Percentiles rank a stretch among this genome's conserved stretches.
phyloP scores from a whole-genome alignment of 768 basidiomycete species.

The Epithele typhae region DNA sequence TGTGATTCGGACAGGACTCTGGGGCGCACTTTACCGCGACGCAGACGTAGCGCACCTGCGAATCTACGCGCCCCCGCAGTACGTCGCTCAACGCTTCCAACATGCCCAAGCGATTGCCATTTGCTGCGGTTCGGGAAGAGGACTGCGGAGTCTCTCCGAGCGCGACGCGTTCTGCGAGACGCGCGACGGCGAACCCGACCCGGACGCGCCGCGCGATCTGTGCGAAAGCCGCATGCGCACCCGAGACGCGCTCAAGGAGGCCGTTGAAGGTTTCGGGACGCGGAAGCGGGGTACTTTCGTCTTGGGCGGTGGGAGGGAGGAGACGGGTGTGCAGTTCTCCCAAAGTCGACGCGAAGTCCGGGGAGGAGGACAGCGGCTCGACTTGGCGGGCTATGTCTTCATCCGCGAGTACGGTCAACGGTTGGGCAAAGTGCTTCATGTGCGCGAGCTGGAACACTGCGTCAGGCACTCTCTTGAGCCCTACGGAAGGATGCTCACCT shows the following conservation, averaged over 20 bases:
- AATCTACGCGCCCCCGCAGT: constrained; percentile 40
- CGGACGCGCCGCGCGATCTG: constrained; percentile 32
- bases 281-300: constrained; percentile 4
- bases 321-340: constrained; percentile 35
- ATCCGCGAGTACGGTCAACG: constrained; percentile 42
- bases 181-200: constrained; percentile 45
- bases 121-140: constrained; percentile 24
- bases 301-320: neutral
- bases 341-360: constrained; percentile 30
- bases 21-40: constrained; percentile 43
- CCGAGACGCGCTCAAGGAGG: constrained; percentile 32
- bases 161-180: constrained; percentile 36
- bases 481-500: constrained; percentile 44
- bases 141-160: neutral
- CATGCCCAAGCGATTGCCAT: constrained; percentile 4
- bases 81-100: constrained; percentile 42
- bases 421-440: constrained; percentile 69
- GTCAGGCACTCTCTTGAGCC: no score
- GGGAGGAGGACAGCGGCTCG: neutral
- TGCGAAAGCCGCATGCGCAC: constrained; percentile 35
- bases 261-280: constrained; percentile 18
- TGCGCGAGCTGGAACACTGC: constrained; percentile 45
- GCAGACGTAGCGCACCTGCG: constrained; percentile 41
- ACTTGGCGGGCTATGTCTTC: constrained; percentile 11
- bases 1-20: no score